Conservation (phyloP, 345 rosid species). For the Eucalyptus fibrosa region DNA sequence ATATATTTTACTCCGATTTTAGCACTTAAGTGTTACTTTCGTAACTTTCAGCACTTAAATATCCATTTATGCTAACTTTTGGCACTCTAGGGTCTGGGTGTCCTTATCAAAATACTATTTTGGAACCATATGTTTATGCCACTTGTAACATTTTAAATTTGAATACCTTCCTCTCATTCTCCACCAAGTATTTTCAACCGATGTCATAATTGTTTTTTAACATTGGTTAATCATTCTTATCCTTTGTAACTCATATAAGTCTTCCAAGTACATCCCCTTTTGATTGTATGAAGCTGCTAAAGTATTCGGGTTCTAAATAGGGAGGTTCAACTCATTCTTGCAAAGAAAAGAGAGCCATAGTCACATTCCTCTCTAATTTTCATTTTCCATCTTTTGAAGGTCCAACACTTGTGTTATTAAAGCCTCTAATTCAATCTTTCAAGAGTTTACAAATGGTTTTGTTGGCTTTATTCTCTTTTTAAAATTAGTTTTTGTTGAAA, state of each 20-base stretch:
- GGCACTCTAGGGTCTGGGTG: no score
- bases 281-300: not conserved
- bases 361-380: not conserved
- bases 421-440: not conserved
- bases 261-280: not conserved
- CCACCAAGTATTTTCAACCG: not conserved
- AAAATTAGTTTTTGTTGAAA: no score
- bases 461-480: not conserved
- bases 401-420: not conserved
- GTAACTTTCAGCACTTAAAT: no score
- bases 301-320: not conserved
- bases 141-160: not conserved
- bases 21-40: rapidly evolving
- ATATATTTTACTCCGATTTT: no score
- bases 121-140: not conserved
- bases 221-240: not conserved
- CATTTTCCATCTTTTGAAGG: not conserved
- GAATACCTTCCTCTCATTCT: not conserved
- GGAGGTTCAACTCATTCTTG: not conserved
- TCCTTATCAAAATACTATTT: no score
- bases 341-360: not conserved
- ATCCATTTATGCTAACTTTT: no score
- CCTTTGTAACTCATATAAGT: not conserved
- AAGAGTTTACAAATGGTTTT: not conserved
- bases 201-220: no score